A percentile compares a stretch with the other conserved stretches of the same genome.
These are phyloP conservation scores for Hypoxylon lienhwacheense DNA, from an alignment of 495 filamentous ascomycete genomes.

Conservation along the genomic window DNA sequence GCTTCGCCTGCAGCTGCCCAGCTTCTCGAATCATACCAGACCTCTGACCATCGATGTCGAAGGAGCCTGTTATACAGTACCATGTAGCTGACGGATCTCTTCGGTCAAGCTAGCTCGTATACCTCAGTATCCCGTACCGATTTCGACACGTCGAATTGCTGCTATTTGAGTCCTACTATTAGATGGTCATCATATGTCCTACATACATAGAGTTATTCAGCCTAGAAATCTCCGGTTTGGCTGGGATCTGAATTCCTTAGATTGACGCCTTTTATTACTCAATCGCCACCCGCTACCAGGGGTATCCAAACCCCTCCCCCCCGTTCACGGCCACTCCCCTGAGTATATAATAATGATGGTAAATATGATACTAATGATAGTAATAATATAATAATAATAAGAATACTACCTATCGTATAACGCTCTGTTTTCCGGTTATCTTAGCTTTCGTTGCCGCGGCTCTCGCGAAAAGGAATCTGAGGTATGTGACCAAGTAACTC, in stretches of 20 bases:
- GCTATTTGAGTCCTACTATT: constrained; percentile 26
- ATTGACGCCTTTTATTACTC: constrained; percentile 14
- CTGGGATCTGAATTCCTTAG: constrained; percentile 13
- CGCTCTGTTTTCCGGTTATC: constrained; percentile 6
- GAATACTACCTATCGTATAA: too few relatives aligned
- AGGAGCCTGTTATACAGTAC: constrained; percentile 14
- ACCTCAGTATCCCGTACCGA: constrained; percentile 13
- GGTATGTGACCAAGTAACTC: constrained; percentile 27
- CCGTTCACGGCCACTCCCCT: constrained; percentile 9
- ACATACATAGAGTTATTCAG: constrained; percentile 17
- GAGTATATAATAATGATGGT: constrained; percentile 13
- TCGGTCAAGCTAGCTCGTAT: constrained; percentile 26
- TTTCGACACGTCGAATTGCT: constrained; percentile 15
- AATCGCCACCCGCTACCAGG: constrained; percentile 7
- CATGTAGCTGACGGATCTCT: constrained; percentile 23
- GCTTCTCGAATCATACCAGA: constrained; percentile 16
- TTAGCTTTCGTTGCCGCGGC: constrained; percentile 14
- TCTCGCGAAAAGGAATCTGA: constrained; percentile 16
- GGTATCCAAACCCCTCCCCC: constrained; percentile 9
- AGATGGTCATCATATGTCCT: too few relatives aligned
- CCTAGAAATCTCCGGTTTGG: constrained; percentile 18
- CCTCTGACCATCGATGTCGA: constrained; percentile 2
- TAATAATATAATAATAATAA: constrained; percentile 22
- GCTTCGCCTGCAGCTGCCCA: constrained; percentile 26
- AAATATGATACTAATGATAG: constrained; percentile 24